Conservation (phyloP, 2,329 filamentous ascomycete genomes). For the Pseudonectria buxi region DNA sequence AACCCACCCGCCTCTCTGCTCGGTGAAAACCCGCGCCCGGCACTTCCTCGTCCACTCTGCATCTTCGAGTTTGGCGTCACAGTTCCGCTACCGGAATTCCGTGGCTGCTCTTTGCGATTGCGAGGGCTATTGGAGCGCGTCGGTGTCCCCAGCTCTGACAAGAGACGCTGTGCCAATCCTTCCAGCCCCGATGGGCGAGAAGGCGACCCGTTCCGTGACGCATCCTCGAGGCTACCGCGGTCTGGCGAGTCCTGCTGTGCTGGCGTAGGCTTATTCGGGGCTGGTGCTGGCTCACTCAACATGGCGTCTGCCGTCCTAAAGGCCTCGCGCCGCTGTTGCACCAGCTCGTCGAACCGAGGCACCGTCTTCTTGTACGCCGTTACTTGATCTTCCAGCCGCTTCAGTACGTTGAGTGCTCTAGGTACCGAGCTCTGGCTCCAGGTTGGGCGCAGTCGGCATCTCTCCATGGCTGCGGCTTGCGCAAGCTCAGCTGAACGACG, state of each 20-base stretch:
- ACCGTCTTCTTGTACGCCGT: constrained; percentile 55
- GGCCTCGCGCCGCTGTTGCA: constrained; percentile 58
- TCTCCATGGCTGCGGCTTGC: constrained; percentile 40
- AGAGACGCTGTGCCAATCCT: constrained; percentile 54
- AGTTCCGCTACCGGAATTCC: constrained; percentile 25
- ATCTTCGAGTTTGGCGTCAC: constrained; percentile 26
- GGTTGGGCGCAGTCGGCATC: constrained; percentile 46
- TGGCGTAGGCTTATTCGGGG: constrained; percentile 22
- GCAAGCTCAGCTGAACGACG: constrained; percentile 19
- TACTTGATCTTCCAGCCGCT: constrained; percentile 56
- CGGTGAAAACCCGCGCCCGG: constrained; percentile 37
- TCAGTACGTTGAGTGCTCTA: constrained; percentile 51
- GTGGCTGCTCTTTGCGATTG: constrained; percentile 40
- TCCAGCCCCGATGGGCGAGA: constrained; percentile 50
- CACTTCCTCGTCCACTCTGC: constrained; percentile 15
- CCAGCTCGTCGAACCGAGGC: constrained; percentile 65
- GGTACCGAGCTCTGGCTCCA: constrained; percentile 46
- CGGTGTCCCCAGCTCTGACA: constrained; percentile 52
- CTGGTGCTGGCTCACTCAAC: constrained; percentile 28
- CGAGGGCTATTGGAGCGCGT: constrained; percentile 44
- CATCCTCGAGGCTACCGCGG: constrained; percentile 37
- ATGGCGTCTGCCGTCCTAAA: constrained; percentile 54
- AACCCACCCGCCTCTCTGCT: constrained; percentile 25
- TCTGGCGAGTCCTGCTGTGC: constrained; percentile 32
- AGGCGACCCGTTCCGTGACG: constrained; percentile 43